phyloP scores from a whole-genome alignment of 2,329 filamentous ascomycete genomes.

The Hypoxylon rubiginosum region DNA sequence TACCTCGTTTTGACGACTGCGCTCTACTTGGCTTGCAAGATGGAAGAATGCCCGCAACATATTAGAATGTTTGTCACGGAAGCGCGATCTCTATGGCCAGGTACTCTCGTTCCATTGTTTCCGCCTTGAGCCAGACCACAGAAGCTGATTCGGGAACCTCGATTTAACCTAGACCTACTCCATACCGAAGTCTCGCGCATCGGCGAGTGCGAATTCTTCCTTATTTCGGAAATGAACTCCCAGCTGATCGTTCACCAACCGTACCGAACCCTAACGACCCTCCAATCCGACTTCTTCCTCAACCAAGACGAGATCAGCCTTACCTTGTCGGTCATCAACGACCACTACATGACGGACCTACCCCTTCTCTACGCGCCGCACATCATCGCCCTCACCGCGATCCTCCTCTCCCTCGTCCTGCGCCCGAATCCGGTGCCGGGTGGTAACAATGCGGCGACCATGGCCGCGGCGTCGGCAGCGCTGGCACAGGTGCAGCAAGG shows the following conservation, averaged over 20 bases:
- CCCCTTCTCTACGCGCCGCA: slow-evolving; percentile 89
- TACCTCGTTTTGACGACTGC: slow-evolving; percentile 94
- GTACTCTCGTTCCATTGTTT: slow-evolving; percentile 54
- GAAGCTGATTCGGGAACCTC: slow-evolving; percentile 26
- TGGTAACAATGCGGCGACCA: slow-evolving; percentile 55
- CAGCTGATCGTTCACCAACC: slow-evolving; percentile 93
- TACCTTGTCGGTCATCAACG: slow-evolving; percentile 88
- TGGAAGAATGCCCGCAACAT: slow-evolving; percentile 97
- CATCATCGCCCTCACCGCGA: slow-evolving; percentile 86
- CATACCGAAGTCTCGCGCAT: slow-evolving; percentile 81
- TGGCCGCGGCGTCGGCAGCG: slow-evolving; percentile 65
- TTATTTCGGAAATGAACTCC: slow-evolving; percentile 92
- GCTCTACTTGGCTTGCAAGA: slow-evolving; percentile 95
- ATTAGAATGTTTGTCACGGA: slow-evolving; percentile 92
- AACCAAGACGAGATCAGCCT: slow-evolving; percentile 83
- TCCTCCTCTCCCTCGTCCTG: slow-evolving; percentile 86
- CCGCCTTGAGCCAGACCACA: background rate
- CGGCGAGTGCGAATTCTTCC: slow-evolving; percentile 92
- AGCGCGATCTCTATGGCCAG: slow-evolving; percentile 85
- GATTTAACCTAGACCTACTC: slow-evolving; percentile 69
- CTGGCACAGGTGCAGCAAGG: slow-evolving; percentile 61
- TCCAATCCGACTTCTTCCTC: slow-evolving; percentile 78
- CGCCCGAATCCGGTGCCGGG: slow-evolving; percentile 64
- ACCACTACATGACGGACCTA: slow-evolving; percentile 93
- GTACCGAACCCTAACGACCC: slow-evolving; percentile 81